These are phyloP conservation scores for Kluyveromyces nonfermentans DNA, from an alignment of 805 yeast species.

Conservation along the genomic window DNA sequence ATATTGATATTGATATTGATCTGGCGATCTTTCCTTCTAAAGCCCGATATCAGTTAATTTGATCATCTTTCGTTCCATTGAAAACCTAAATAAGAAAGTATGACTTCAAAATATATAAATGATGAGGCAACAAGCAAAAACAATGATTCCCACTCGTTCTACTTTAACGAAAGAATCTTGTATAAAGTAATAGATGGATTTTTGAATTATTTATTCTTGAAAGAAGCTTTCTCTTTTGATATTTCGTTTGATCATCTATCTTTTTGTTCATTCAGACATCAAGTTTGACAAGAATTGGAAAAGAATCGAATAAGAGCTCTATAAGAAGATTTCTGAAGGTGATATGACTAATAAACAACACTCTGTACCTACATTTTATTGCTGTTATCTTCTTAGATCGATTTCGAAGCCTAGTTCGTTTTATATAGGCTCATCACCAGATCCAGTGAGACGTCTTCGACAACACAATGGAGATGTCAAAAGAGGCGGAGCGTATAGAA, in stretches of 20 bases:
- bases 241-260: background rate
- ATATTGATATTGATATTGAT: too few species aligned
- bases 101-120: background rate
- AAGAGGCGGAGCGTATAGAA: constrained; percentile 60
- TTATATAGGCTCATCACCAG: constrained; percentile 77
- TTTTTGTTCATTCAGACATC: background rate
- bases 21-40: background rate
- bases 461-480: constrained; percentile 70
- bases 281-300: too few species aligned
- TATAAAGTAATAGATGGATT: too few species aligned
- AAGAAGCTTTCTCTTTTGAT: background rate
- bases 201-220: too few species aligned
- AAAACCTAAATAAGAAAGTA: constrained; percentile 3
- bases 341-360: constrained; percentile 4
- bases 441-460: constrained; percentile 55
- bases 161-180: background rate
- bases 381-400: constrained; percentile 64
- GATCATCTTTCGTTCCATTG: background rate
- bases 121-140: background rate
- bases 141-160: background rate
- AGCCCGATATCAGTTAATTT: background rate
- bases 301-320: background rate
- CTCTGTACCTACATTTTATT: constrained; percentile 38
- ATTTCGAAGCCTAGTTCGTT: constrained; percentile 46
- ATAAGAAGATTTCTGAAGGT: background rate